Base-by-base conservation (phyloP, 352 stramenopile species). In the Phytophthora gonapodyides region DNA sequence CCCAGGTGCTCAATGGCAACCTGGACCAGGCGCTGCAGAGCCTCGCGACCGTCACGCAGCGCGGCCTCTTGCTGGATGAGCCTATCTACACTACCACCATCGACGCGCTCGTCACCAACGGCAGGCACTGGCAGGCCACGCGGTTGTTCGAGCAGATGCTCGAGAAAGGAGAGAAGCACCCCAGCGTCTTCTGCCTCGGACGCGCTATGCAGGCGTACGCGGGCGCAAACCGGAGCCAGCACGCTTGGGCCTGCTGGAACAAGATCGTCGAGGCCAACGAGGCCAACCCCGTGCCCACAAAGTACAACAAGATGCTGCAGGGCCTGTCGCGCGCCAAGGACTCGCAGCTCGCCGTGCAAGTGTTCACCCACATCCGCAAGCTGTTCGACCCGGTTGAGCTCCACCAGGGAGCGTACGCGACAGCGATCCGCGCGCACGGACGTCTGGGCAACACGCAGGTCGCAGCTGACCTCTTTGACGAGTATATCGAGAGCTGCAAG, bases 111-210 rank as follows among this genome's bases (percentile, higher is more conserved):
- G 78, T 91, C 50, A 71, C 62, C 44, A 63, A 80, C 16, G 61
- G 60, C 17, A 75, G 88, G 35, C 75, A 87, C 66, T 93, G 83
- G 82, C 77, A 90, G 30, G 84, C 86, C 8, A 80, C 64, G 15
- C 75, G 71, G 15, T 62, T 94, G 21, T 94, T 93, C 40, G 76
- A 82, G 35, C 78, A 91, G 55, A 93, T 94, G 84, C 62, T 92
- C 13, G 64, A 76, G 24, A 16, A 49, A 12, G 68, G 84, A 34
- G 73, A 80, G 19, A 71, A 92, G 33, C 52, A 75, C 41, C 80
- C 86, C 3, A 88, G 75, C 5, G 75, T 83, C 16, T 94, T 90
- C 46, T 93, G 84, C 66, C 76, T 88, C 40, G 84, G 84, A 3
- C 80, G 84, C 41, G 87, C 89, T 33, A 88, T 94, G 67, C 40